Conservation (phyloP, 495 filamentous ascomycete genomes). For the Clavariopsis aquatica region DNA sequence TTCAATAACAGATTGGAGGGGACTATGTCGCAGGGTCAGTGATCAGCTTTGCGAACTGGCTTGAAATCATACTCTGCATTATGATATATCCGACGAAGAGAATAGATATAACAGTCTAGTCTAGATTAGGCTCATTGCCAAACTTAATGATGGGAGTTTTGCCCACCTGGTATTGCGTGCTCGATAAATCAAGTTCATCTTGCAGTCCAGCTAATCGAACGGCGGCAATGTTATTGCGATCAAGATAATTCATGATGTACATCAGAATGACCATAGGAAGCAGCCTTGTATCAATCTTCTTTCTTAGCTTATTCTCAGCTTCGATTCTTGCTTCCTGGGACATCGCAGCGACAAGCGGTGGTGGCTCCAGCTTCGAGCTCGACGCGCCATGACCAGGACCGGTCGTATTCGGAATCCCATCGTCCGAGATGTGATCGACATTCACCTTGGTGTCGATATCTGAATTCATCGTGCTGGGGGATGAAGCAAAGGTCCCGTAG, state of each 20-base stretch:
- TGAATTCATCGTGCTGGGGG: constrained; percentile 6
- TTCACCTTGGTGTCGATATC: constrained; percentile 10
- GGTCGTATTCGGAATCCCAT: constrained; percentile 2
- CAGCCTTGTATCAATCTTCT: constrained; percentile 65
- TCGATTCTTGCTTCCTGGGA: constrained; percentile 9
- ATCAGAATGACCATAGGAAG: constrained; percentile 67
- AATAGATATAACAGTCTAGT: constrained; percentile 63
- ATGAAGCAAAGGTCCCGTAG: constrained; percentile 26
- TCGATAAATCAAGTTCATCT: constrained; percentile 51
- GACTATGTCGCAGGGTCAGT: constrained; percentile 38
- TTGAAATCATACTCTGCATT: constrained; percentile 30
- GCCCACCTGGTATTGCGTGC: constrained; percentile 51
- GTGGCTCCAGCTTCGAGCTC: constrained; percentile 20
- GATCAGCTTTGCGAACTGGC: not conserved
- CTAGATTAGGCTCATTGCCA: not conserved
- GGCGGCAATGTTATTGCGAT: constrained; percentile 63
- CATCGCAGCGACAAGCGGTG: constrained; percentile 32
- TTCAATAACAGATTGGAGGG: constrained; percentile 64
- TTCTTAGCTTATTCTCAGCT: constrained; percentile 49
- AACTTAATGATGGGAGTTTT: not conserved
- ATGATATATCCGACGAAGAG: constrained; percentile 69
- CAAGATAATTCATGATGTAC: constrained; percentile 83
- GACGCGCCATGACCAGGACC: constrained; percentile 19
- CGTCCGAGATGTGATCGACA: constrained; percentile 30
- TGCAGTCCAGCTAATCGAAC: constrained; percentile 57